Evolutionary conservation across 768 basidiomycete genomes (phyloP).

Genomic region (Ramaria sp.): DNA sequence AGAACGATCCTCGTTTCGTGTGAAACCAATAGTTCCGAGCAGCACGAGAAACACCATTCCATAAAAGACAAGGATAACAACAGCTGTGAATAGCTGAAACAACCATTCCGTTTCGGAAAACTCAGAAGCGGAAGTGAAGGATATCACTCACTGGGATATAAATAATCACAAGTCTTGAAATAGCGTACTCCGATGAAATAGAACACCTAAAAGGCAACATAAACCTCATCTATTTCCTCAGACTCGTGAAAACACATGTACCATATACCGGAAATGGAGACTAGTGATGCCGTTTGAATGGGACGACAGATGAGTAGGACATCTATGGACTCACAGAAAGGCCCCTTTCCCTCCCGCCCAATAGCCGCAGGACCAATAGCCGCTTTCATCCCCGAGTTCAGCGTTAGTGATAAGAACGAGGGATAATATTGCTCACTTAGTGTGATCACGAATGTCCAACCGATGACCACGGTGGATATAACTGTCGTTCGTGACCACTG

Average conservation of each 20-base stretch:
- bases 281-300: background rate
- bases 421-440: background rate
- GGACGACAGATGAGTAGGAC: background rate
- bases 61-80: background rate
- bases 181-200: slow-evolving; percentile 4
- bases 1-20: background rate
- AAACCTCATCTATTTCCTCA: no score
- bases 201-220: background rate
- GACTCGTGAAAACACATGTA: background rate
- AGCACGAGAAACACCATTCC: background rate
- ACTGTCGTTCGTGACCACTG: slow-evolving; percentile 1
- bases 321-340: slow-evolving; percentile 1
- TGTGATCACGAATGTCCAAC: background rate
- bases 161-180: background rate
- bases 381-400: background rate
- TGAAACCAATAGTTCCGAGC: slow-evolving; percentile 4
- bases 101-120: background rate
- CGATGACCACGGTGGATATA: background rate
- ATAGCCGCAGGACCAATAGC: background rate
- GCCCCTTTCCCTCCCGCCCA: background rate
- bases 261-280: slow-evolving; percentile 5
- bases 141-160: slow-evolving; percentile 1
- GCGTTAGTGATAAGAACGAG: background rate
- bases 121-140: background rate
- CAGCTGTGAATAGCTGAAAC: slow-evolving; percentile 2